Percentiles rank a stretch among this genome's conserved stretches.
Conservation (phyloP, 2,329 filamentous ascomycete species). For the Rhinocladiella similis region DNA sequence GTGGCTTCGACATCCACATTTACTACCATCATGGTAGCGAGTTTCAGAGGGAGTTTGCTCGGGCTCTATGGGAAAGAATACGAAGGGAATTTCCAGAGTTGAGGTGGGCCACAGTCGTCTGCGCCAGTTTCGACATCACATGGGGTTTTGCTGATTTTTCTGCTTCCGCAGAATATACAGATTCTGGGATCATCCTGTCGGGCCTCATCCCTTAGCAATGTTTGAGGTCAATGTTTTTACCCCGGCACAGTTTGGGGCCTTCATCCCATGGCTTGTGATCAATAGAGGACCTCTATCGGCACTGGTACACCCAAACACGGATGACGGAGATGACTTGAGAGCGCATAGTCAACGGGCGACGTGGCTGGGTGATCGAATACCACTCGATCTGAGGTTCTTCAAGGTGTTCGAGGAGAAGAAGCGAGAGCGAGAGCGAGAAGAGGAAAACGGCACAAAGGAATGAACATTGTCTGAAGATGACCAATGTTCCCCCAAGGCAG, state of each 20-base stretch:
- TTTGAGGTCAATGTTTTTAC: slow-evolving; percentile 90
- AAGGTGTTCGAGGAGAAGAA: slow-evolving; percentile 25
- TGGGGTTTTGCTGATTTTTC: background rate
- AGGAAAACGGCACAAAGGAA: slow-evolving; percentile 1
- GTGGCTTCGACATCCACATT: slow-evolving; percentile 81
- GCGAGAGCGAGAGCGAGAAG: background rate
- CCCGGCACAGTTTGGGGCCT: slow-evolving; percentile 84
- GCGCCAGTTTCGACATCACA: background rate
- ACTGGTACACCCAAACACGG: slow-evolving; percentile 79
- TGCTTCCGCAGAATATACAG: slow-evolving; percentile 62
- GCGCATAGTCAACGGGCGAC: slow-evolving; percentile 48
- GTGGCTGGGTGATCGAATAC: slow-evolving; percentile 48
- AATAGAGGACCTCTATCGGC: slow-evolving; percentile 77
- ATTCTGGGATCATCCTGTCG: slow-evolving; percentile 74
- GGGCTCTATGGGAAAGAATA: slow-evolving; percentile 74
- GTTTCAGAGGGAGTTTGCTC: slow-evolving; percentile 66
- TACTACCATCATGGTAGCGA: slow-evolving; percentile 70
- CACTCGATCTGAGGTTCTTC: slow-evolving; percentile 43
- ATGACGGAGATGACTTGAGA: slow-evolving; percentile 52
- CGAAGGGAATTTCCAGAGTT: slow-evolving; percentile 69
- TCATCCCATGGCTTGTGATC: slow-evolving; percentile 80
- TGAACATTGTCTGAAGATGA: background rate
- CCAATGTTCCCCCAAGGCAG: background rate
- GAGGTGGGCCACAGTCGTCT: slow-evolving; percentile 5
- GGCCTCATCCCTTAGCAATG: slow-evolving; percentile 82